Conservation (phyloP, 257 asterid genomes). For the Solanum peruvianum region DNA sequence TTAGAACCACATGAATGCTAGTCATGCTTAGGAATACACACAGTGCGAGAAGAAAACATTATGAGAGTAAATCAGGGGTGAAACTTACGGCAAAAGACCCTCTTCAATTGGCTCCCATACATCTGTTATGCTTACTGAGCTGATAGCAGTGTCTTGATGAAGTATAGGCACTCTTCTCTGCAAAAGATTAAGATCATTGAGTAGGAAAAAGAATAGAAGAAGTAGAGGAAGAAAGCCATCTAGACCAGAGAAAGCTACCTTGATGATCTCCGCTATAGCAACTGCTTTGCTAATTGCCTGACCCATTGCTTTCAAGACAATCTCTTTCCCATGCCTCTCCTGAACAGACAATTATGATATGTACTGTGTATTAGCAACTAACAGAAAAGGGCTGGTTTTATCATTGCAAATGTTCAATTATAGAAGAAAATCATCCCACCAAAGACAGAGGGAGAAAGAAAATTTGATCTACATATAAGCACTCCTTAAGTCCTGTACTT, state of each 20-base stretch:
- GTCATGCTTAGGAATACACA: background rate
- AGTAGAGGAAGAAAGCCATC: background rate
- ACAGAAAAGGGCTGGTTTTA: background rate
- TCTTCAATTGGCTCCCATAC: slow-evolving; percentile 95
- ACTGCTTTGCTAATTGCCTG: slow-evolving; percentile 86
- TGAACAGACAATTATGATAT: slow-evolving; percentile 5
- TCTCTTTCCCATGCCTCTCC: slow-evolving; percentile 69
- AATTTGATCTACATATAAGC: background rate
- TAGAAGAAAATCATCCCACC: background rate
- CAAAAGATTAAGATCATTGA: slow-evolving; percentile 2
- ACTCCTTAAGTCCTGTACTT: background rate
- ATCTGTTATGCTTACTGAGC: slow-evolving; percentile 86
- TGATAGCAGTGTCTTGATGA: slow-evolving; percentile 79
- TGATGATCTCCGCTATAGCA: slow-evolving; percentile 67
- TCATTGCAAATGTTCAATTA: background rate
- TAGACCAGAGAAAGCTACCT: slow-evolving; percentile 28
- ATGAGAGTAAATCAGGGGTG: background rate
- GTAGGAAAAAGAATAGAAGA: background rate
- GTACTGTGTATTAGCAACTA: background rate
- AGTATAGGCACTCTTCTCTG: slow-evolving; percentile 73
- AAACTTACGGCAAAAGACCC: slow-evolving; percentile 85
- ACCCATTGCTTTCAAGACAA: slow-evolving; percentile 94
- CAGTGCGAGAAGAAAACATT: background rate
- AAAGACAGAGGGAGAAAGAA: background rate
- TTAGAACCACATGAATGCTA: background rate